Evolutionary conservation across 352 stramenopile species (phyloP), one percentile per base, ranked within the genome.

Genomic region (Phytopythium cucurbitacearum): DNA sequence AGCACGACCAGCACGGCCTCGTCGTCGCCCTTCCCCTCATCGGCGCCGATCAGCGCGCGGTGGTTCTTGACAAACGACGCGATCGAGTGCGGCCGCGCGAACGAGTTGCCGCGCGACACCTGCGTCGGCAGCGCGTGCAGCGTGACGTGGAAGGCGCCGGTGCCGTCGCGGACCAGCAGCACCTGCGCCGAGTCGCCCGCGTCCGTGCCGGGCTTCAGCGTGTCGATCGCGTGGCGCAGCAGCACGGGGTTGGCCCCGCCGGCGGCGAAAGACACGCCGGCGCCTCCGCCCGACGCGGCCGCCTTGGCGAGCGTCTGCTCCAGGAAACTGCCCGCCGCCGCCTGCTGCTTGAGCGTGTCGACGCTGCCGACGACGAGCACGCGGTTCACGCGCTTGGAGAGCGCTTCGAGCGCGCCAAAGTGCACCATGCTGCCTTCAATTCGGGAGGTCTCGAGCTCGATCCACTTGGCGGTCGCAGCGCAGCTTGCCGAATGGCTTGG

Each of bases 31-130:
- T 13, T 56, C 4, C 28, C 65, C 0, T 49, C 38, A 1, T 33
- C 50, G 4, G 51, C 52, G 12, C 51, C 65, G n/a, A 76, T 10
- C 7, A 75, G 50, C 35, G 67, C 47, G 37, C 58, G 51, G 74
- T 83, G 65, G 59, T 47, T 60, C 60, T 85, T 86, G 61, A 85
- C 65, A 56, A 91, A 85, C 40, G 57, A 48, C 40, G 79, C 45
- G 62, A 96, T 83, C 28, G 86, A 67, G 61, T 96, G 85, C 35
- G 86, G 85, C 28, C 85, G 76, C 38, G 82, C 75, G 1, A 69
- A 59, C 8, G 70, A 73, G 64, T 95, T 95, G 61, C 84, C 71
- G 16, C 85, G 77, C 52, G 76, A 91, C 32, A 84, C 69, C 11
- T 63, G 60, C 46, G 68, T 85, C 8, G 81, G 81, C 43, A 92